Conservation (phyloP, 1,284 basidiomycete species). For the Mycosarcoma maydis region DNA sequence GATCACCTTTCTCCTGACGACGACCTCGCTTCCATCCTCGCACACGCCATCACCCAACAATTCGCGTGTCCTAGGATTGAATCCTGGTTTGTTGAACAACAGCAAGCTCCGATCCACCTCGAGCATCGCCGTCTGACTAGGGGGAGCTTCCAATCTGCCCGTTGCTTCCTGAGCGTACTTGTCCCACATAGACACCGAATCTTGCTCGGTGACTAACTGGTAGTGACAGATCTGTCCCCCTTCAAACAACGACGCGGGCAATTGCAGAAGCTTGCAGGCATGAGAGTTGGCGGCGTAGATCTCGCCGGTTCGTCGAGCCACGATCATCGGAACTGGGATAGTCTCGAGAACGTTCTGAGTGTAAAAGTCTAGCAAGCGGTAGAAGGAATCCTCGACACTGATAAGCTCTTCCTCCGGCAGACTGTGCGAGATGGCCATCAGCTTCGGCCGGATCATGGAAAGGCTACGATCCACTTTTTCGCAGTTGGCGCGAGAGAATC, state of each 20-base stretch:
- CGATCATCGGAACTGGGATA: conserved; percentile 35
- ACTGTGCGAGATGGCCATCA: conserved; percentile 33
- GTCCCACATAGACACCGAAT: conserved; percentile 36
- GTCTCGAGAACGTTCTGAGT: conserved; percentile 38
- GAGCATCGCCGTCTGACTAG: conserved; percentile 11
- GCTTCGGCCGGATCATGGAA: conserved; percentile 27
- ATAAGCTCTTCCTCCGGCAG: conserved; percentile 40
- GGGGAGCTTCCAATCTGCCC: conserved; percentile 12
- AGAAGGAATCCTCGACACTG: conserved; percentile 36
- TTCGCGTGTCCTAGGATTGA: conserved; percentile 39
- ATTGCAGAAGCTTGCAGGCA: conserved; percentile 22
- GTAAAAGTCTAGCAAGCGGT: conserved; percentile 32
- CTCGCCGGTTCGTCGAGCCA: conserved; percentile 40
- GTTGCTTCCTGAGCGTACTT: conserved; percentile 22
- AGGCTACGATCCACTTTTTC: conserved; percentile 37
- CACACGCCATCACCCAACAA: conserved; percentile 23
- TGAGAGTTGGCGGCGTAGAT: conserved; percentile 46
- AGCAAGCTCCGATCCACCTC: conserved; percentile 39
- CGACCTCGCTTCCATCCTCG: conserved; percentile 22
- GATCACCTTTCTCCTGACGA: conserved; percentile 8
- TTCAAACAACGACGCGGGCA: conserved; percentile 33
- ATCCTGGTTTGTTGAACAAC: conserved; percentile 34
- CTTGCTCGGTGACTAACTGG: conserved; percentile 32
- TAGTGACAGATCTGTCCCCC: conserved; percentile 47
- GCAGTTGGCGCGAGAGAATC: conserved; percentile 29